Percentiles rank a stretch among this genome's conserved stretches.
phyloP scores from a whole-genome alignment of 2,329 filamentous ascomycete species.

The Botryotinia narcissicola region DNA sequence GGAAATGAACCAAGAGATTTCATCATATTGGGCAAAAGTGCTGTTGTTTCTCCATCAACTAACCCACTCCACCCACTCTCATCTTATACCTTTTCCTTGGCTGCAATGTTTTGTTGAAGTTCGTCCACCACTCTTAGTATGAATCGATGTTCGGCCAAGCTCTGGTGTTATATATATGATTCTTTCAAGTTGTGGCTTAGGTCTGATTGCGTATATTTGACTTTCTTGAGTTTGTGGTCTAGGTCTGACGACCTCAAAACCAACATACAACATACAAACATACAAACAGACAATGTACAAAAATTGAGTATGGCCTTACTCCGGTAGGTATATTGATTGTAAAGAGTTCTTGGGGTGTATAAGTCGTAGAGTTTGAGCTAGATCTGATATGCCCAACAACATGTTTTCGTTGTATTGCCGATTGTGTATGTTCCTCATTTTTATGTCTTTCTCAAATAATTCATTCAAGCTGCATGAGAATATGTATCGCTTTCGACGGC shows the following conservation, averaged over 20 bases:
- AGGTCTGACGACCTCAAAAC: not conserved
- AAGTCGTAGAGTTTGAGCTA: not conserved
- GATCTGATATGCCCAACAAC: not conserved
- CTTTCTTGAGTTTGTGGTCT: not conserved
- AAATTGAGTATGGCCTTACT: not conserved
- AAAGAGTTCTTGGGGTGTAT: not conserved
- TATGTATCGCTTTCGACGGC: no score
- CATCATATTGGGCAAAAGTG: not conserved
- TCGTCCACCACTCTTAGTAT: not conserved
- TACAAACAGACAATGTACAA: not conserved
- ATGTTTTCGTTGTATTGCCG: not conserved
- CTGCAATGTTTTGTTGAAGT: not conserved
- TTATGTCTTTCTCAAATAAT: not conserved
- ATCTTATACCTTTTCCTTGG: not conserved
- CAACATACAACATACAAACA: no score
- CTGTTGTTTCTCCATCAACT: not conserved
- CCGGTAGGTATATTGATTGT: not conserved
- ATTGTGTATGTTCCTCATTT: not conserved
- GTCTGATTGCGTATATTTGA: not conserved
- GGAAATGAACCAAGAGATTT: not conserved
- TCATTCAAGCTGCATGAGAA: not conserved
- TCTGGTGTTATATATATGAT: not conserved
- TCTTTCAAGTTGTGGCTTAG: not conserved
- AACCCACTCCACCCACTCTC: not conserved
- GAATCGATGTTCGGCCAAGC: not conserved